A percentile compares a stretch with the other conserved stretches of the same genome.
phyloP scores from a whole-genome alignment of 305 asterid genomes.

The Plantago coronopus region DNA sequence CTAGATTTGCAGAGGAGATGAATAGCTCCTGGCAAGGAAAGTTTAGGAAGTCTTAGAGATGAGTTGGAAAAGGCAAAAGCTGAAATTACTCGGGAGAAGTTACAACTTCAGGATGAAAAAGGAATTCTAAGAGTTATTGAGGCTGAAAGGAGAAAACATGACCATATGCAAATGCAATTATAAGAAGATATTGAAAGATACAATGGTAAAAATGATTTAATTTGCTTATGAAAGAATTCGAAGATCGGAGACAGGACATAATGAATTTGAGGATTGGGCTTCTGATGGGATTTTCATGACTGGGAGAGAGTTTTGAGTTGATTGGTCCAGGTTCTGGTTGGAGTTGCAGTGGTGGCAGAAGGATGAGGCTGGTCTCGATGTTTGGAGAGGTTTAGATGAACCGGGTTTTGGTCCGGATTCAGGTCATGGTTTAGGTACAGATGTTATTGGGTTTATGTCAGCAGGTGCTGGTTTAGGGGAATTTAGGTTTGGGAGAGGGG shows the following conservation, averaged over 20 bases:
- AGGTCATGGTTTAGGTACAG: too few relatives aligned
- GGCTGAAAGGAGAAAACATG: constrained; percentile 57
- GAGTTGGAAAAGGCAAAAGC: constrained; percentile 57
- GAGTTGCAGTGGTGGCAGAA: too few relatives aligned
- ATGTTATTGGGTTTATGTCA: too few relatives aligned
- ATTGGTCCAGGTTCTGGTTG: too few relatives aligned
- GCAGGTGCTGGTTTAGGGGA: too few relatives aligned
- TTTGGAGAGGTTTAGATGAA: too few relatives aligned
- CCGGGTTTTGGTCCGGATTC: too few relatives aligned
- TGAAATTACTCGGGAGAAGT: constrained; percentile 48
- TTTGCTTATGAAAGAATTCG: constrained; percentile 56
- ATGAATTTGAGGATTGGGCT: constrained; percentile 72
- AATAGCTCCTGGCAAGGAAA: constrained; percentile 45
- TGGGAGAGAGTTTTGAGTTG: too few relatives aligned
- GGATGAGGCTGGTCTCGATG: too few relatives aligned
- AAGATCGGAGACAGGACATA: constrained; percentile 61
- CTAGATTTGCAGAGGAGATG: constrained; percentile 41
- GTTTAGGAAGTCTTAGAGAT: constrained; percentile 38
- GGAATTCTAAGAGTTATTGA: constrained; percentile 51
- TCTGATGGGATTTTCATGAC: too few relatives aligned
- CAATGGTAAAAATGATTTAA: constrained; percentile 42
- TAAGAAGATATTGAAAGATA: constrained; percentile 68
- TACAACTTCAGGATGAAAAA: constrained; percentile 43
- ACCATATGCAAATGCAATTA: constrained; percentile 50
- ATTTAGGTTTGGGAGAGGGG: too few relatives aligned